Base-by-base conservation (phyloP, 768 basidiomycete genomes). In the Mycena olivaceomarginata region DNA sequence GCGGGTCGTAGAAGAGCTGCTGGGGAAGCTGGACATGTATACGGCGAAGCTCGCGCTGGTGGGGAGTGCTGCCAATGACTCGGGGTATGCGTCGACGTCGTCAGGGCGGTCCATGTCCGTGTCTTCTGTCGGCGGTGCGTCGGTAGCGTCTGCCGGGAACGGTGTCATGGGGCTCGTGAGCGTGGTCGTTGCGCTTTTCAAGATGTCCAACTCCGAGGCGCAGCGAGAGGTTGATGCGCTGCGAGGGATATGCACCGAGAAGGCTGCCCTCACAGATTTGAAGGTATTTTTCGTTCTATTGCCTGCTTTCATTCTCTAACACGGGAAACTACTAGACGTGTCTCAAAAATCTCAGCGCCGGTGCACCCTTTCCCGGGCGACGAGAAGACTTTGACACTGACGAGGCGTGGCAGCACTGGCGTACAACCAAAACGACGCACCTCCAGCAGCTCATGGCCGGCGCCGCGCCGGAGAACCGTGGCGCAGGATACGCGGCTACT, bases 261-360 rank as follows among this genome's bases (percentile, higher is more conserved):
- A 96, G 91, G 96, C 97, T 37, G 97, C 97, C 0, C 86, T 98
- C 70, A 90, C 90, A 59, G 97, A 98, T 83, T 89, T 98, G 72
- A 98, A 97, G 91, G 96, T 94, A 81, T 53, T 82, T 77, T 53
- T 56, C 46, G 20, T 59, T 25, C 22, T 41, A 9, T n/a, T 72
- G 46, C 39, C 76, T 67, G 59, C 80, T 71, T 56, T 3, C 13
- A 25, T 3, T 45, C 3, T 60, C 70, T 79, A 39, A 25, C 56
- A 43, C n/a, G 1, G 57, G 53, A 3, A 81, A 43, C n/a, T 15
- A 51, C 56, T 79, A 97, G 95, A 95, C 95, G 51, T 97, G 95
- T 82, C 87, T 99, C 70, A 98, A 98, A 87, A 96, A 96, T 79
- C 95, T 99, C 82, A 96, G 94, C 69, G 94, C 95, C 16, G 94